Evolutionary conservation across 2,329 filamentous ascomycete genomes (phyloP), one percentile per base, ranked within the genome.

Genomic region (Cercospora brassicicola): DNA sequence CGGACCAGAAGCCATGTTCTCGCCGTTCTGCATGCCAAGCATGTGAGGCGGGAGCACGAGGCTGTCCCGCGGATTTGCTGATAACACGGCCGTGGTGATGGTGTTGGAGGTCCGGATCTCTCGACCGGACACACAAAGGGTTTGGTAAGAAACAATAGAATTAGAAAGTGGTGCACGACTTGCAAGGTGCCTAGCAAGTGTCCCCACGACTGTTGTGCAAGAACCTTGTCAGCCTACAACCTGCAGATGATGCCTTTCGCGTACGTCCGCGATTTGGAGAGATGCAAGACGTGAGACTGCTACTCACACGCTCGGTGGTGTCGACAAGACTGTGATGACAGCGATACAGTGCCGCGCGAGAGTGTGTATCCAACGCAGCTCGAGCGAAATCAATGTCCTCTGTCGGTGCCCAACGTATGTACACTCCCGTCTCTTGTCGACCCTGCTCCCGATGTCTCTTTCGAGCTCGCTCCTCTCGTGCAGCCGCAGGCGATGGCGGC

Each of bases 1-100:
- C 66, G 86, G 84, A 73, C 87, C 86, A 76, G 83, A 85, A 72
- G 87, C 85, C 74, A 86, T 84, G 73, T 86, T 85, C 76, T 91
- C 89, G 82, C 92, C 89, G 82, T 92, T 91, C 88, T 96, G 94
- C 94, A 97, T 97, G 82, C 88, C 89, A 84, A 94, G 89, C 79
- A 93, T 86, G 85, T 93, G 91, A 86, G 90, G 90, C 83, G 90
- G 84, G 81, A 87, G 92, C 90, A 92, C 89, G 85, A 92, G 88
- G 81, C 86, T 90, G 91, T 94, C 92, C 91, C 90, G 88, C 84
- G 88, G 84, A 81, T 85, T 85, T 82, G 90, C 88, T 81, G 90
- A 91, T 84, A 93, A 84, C 80, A 92, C 88, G 85, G 91, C 91
- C 91, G 91, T 94, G 87, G 87, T 93, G 90, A 87, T 57, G 71